A percentile compares a stretch with the other conserved stretches of the same genome.
Conservation (phyloP, 306 rosid genomes). For the Pueraria montana region DNA sequence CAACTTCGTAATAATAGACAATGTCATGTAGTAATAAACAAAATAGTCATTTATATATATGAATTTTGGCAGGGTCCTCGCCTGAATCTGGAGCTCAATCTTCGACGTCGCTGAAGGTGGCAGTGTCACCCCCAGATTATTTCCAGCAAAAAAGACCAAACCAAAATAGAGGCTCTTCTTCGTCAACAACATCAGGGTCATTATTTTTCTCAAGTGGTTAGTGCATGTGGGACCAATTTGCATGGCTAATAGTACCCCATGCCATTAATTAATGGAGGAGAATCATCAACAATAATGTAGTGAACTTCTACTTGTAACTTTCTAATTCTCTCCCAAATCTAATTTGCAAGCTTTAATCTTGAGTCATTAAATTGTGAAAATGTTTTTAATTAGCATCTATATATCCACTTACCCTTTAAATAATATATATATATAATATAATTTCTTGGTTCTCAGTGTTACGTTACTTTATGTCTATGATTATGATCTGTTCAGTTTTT, state of each 20-base stretch:
- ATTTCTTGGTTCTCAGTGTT: background rate
- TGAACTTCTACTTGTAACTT: background rate
- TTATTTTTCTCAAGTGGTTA: constrained; percentile 2
- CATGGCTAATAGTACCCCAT: constrained; percentile 22
- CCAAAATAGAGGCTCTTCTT: background rate
- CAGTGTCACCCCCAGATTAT: constrained; percentile 15
- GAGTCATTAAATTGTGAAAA: background rate
- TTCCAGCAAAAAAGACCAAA: background rate
- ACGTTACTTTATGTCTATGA: background rate
- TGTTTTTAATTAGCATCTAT: background rate
- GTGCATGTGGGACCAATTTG: constrained; percentile 20
- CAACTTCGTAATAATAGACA: background rate
- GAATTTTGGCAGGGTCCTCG: constrained; percentile 2
- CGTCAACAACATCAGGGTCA: background rate
- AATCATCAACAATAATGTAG: background rate
- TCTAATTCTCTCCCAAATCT: background rate
- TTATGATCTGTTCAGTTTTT: background rate
- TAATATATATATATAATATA: background rate
- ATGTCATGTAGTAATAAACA: background rate
- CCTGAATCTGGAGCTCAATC: background rate
- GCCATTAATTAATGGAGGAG: background rate
- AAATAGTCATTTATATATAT: no score
- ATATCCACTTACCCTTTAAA: background rate
- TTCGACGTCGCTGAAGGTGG: background rate
- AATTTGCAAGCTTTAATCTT: background rate